Percentiles rank a stretch among this genome's conserved stretches.
Evolutionary conservation across 441 rosid species (phyloP).

Genomic region (Corymbia citriodora): DNA sequence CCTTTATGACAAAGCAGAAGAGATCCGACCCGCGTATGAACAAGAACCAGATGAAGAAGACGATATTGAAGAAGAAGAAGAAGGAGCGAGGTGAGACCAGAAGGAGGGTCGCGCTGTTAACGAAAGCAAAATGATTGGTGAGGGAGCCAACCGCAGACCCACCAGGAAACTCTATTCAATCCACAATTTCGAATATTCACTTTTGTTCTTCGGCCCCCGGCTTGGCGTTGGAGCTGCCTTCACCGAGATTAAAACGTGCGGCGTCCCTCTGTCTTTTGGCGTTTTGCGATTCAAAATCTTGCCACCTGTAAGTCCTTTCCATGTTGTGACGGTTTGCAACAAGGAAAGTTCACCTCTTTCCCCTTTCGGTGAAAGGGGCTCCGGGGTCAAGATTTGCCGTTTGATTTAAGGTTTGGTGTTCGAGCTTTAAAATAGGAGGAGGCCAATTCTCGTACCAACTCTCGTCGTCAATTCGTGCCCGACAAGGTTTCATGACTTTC

Average conservation of each 20-base stretch:
- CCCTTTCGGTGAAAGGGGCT: accelerated
- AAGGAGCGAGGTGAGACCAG: background rate
- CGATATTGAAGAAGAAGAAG: background rate
- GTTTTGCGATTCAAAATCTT: background rate
- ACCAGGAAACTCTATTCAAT: background rate
- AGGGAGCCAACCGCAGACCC: background rate
- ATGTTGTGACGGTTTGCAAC: background rate
- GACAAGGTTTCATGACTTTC: background rate
- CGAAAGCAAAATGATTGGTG: background rate
- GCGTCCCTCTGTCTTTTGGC: background rate
- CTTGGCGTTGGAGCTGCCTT: background rate
- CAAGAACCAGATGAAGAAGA: background rate
- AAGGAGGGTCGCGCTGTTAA: background rate
- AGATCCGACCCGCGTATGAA: background rate
- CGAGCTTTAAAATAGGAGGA: background rate
- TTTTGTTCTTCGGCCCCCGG: background rate
- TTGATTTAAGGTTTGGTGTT: background rate
- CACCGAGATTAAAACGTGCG: background rate
- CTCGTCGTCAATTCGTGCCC: background rate
- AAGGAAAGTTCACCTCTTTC: background rate
- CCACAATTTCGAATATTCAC: background rate
- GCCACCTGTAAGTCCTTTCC: background rate
- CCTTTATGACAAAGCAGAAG: background rate
- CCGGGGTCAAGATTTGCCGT: background rate
- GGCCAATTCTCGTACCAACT: background rate